Conservation (phyloP, 2,329 filamentous ascomycete genomes). For the Tympanopsis confertula region DNA sequence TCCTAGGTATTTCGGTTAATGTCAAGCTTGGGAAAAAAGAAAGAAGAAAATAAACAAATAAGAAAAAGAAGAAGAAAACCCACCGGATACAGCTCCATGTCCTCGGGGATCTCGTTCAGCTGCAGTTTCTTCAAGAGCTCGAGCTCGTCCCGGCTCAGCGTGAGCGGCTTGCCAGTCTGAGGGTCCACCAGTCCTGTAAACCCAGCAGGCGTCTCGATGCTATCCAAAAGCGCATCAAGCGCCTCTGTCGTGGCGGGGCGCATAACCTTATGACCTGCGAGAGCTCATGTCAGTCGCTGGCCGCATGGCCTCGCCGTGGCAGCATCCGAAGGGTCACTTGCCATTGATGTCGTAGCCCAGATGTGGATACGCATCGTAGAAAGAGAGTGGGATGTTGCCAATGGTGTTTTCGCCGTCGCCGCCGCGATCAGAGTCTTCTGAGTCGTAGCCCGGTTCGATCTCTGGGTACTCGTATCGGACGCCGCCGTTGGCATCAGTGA, state of each 20-base stretch:
- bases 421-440: slow-evolving; percentile 76
- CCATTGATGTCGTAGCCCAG: slow-evolving; percentile 99
- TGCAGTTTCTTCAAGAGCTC: slow-evolving; percentile 81
- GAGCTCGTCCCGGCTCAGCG: slow-evolving; percentile 77
- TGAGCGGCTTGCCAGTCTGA: slow-evolving; percentile 80
- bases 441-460: slow-evolving; percentile 89
- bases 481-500: slow-evolving; percentile 80
- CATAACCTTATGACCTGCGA: slow-evolving; percentile 84
- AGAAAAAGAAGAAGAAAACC: not conserved
- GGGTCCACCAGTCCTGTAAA: slow-evolving; percentile 96
- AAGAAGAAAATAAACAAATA: too few relatives aligned
- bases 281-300: too few relatives aligned
- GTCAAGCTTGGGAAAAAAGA: too few relatives aligned
- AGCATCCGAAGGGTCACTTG: too few relatives aligned
- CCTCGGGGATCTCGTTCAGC: slow-evolving; percentile 74
- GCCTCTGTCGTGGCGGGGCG: slow-evolving; percentile 88
- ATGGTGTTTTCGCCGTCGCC: slow-evolving; percentile 78
- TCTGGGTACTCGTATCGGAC: slow-evolving; percentile 85
- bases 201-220: slow-evolving; percentile 90
- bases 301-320: too few relatives aligned
- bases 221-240: slow-evolving; percentile 84
- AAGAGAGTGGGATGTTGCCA: slow-evolving; percentile 82
- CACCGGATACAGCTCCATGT: slow-evolving; percentile 70
- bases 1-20: too few relatives aligned
- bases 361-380: slow-evolving; percentile 95